phyloP scores from a whole-genome alignment of 495 filamentous ascomycete species.

The Tuber borchii region DNA sequence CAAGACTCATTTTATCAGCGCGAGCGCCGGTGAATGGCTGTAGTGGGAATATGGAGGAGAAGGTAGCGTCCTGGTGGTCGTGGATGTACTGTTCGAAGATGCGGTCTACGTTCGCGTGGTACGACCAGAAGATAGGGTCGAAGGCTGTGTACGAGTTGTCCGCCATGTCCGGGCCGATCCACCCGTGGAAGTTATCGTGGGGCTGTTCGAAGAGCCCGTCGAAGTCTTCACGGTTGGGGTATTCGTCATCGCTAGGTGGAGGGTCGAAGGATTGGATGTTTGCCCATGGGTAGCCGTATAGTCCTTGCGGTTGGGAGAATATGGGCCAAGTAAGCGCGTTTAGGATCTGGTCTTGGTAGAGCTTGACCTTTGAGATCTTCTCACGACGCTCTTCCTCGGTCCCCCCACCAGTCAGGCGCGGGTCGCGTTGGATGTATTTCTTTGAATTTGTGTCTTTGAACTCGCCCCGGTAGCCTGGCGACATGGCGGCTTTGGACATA shows the following conservation, averaged over 20 bases:
- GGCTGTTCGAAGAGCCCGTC: slow-evolving; percentile 28
- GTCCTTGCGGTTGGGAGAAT: slow-evolving; percentile 4
- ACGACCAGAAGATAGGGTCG: slow-evolving; percentile 25
- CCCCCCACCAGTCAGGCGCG: background rate
- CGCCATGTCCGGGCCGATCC: slow-evolving; percentile 28
- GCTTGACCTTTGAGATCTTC: slow-evolving; percentile 10
- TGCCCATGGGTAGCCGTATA: slow-evolving; percentile 20
- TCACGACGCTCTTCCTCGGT: background rate
- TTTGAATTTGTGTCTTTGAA: slow-evolving; percentile 3
- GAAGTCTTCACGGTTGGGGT: slow-evolving; percentile 14
- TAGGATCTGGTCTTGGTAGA: slow-evolving; percentile 16
- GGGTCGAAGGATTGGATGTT: slow-evolving; percentile 13
- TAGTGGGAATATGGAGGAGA: slow-evolving; percentile 26
- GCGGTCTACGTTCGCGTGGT: slow-evolving; percentile 27
- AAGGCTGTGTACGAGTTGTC: slow-evolving; percentile 31
- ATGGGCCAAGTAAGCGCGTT: background rate
- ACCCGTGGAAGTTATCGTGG: slow-evolving; percentile 29
- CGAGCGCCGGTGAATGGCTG: slow-evolving; percentile 14
- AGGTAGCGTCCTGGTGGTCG: slow-evolving; percentile 10
- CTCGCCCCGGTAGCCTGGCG: background rate
- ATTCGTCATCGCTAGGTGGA: slow-evolving; percentile 1
- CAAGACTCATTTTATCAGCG: slow-evolving; percentile 1
- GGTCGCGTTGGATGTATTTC: slow-evolving; percentile 8
- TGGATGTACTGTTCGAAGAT: slow-evolving; percentile 23
- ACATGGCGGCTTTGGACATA: background rate